Evolutionary conservation across 2,329 filamentous ascomycete species (phyloP), one percentile per base, ranked within the genome.

Genomic region (Aspergillus udagawae): DNA sequence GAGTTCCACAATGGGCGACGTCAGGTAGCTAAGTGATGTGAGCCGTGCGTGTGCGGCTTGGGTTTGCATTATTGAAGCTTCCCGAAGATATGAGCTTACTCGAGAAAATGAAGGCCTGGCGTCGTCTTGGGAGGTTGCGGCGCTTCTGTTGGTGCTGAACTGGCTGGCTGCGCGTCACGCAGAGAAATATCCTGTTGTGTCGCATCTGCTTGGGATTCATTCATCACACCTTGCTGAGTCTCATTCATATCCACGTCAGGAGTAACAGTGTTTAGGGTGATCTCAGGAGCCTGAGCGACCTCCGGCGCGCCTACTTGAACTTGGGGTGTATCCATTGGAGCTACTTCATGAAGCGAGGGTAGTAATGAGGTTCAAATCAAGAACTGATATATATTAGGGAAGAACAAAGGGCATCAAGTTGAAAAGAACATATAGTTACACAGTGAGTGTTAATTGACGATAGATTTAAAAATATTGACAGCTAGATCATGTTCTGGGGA

Each of bases 1-100:
- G 28, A 92, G 75, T 17, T 85, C 85, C 32, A 92, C 83, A 10
- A 91, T 79, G 0, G 89, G 88, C 61, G 87, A 91, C 61, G 79
- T 82, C 23, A 92, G 79, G 65, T 88, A 89, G 28, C 73, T 75
- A 45, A 14, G 27, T 17, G 35, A 23, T 20, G 29, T 65, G 49
- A 65, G 61, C 29, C 21, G 49, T 35, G 25, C 21, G 51, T 54
- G 21, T 45, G 35, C 14, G 29, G 14, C 27, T 8, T 44, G 41
- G 21, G 21, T 35, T 28, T 44, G 45, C 20, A 21, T 38, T 10
- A n/a, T 52, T 41, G 54, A 42, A 32, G 32, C 32, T 38, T 17
- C 32, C 32, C 14, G 14, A 35, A 12, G 4, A 9, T 8, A n/a
- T 44, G 41, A 52, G n/a, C 66, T 63, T 65, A 73, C 71, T 72